Base-by-base conservation (phyloP, 1,284 basidiomycete species). In the Tremellales sp. region DNA sequence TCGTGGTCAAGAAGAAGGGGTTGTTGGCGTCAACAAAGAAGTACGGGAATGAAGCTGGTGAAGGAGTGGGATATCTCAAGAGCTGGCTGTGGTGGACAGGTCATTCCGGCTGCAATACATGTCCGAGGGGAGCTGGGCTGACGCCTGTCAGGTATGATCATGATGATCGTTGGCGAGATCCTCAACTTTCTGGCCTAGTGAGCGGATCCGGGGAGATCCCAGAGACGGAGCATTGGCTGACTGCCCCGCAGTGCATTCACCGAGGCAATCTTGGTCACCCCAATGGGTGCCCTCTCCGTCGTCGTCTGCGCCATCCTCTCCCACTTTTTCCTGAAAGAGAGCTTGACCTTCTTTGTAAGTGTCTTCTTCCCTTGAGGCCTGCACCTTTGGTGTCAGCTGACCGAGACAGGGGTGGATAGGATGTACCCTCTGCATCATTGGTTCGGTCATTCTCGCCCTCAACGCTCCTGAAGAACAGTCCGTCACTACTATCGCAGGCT, bases 51-150 rank as follows among this genome's bases (percentile, higher is more conserved):
- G 77, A 76, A 11, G 85, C 89, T 0, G 94, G 94, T 42, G 91
- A 97, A 68, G 93, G 93, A 41, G 90, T 96, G 53, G 89, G 82
- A 11, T 98, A 98, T 76, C 82, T 98, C 69, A 94, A 93, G 61
- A 68, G 57, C 50, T 64, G 75, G 62, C 67, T 91, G 79, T 93
- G 90, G 89, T 94, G 89, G 89, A 77, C 78, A 40, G 39, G 39
- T 40, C 6, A 15, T n/a, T 22, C 39, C 4, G 5, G 7, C 13
- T 40, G 19, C 11, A 19, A 10, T 21, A 7, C 36, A 39, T 39
- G 13, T 10, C 7, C 19, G 36, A 10, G 8, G 19, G 10, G 29
- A 33, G 8, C 10, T 10, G 36, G 19, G 36, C 36, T 39, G 19
- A 39, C n/a, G n/a, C n/a, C n/a, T 39, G 36, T 15, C 19, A 85